Percentiles rank a stretch among this genome's conserved stretches.
These are phyloP conservation scores for Lasiodiplodia hormozganensis DNA, from an alignment of 2,329 filamentous ascomycete genomes.

Conservation along the genomic window DNA sequence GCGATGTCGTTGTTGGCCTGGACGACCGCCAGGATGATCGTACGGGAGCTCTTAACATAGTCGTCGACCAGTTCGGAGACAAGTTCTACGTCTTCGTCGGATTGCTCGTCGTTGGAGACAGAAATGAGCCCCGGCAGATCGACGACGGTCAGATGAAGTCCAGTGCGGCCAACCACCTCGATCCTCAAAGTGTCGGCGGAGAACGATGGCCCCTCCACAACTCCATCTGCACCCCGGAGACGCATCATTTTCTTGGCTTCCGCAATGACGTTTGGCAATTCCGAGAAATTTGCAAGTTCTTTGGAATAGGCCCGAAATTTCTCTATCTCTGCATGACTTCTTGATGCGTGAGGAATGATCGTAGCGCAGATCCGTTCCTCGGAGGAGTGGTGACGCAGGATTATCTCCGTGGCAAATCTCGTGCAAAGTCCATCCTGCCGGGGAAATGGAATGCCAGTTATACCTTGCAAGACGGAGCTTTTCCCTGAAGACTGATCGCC, in stretches of 20 bases:
- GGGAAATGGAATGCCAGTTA: slow-evolving; percentile 40
- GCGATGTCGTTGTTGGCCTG: slow-evolving; percentile 50
- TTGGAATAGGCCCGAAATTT: slow-evolving; percentile 17
- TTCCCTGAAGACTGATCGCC: slow-evolving; percentile 43
- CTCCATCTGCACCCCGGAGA: not conserved
- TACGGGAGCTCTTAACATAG: slow-evolving; percentile 52
- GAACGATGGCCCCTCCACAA: slow-evolving; percentile 31
- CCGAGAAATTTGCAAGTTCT: slow-evolving; percentile 31
- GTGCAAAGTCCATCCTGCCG: slow-evolving; percentile 41
- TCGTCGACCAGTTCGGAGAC: slow-evolving; percentile 54
- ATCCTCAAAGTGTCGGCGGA: slow-evolving; percentile 41
- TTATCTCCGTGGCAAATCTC: slow-evolving; percentile 40
- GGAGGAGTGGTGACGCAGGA: not conserved
- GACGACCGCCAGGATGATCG: slow-evolving; percentile 57
- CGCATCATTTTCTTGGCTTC: slow-evolving; percentile 36
- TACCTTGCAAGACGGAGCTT: slow-evolving; percentile 40
- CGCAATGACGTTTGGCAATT: slow-evolving; percentile 26
- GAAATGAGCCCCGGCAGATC: slow-evolving; percentile 65
- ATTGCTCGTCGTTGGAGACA: slow-evolving; percentile 56
- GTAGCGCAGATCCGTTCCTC: not conserved
- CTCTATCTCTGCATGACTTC: not conserved
- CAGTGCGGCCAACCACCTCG: slow-evolving; percentile 40
- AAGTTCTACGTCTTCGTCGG: slow-evolving; percentile 51
- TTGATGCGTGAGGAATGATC: not conserved
- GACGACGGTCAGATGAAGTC: slow-evolving; percentile 59